Base-by-base conservation (phyloP, 1,284 basidiomycete genomes). In the Boletus semigastroideus region DNA sequence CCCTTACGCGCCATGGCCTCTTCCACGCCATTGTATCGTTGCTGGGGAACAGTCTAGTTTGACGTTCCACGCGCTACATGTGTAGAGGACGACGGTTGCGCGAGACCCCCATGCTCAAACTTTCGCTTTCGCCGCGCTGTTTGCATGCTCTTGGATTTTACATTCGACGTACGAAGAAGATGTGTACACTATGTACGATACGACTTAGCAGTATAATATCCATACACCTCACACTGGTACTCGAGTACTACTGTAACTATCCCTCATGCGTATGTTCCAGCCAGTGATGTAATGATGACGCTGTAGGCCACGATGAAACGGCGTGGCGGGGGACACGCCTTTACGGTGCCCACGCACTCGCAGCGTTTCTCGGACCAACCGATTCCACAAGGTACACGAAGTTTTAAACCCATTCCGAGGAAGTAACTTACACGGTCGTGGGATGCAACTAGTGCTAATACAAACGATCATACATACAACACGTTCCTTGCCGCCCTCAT, bases 171-270 rank as follows among this genome's bases (percentile, higher is more conserved):
- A 56, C 39, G 42, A 65, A 53, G 58, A 46, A 53, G 46, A 59
- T 37, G 44, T 65, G 64, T 70, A 65, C 57, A 46, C 44, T 45
- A 52, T 68, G 64, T 65, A 65, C 53, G 65, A 67, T 69, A 69
- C 57, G 59, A 53, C n/a, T 22, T 31, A 53, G 50, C 49, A 53
- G 56, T 58, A 66, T 66, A 64, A 66, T 66, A 53, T 62, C 51
- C 45, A 48, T 65, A 59, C 59, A 59, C 52, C 48, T 20, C 48
- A 62, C 51, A 41, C 19, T 31, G 30, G 31, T 33, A 33, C 31
- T 1, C 30, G 30, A 31, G 30, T 33, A n/a, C n/a, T n/a, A n/a
- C n/a, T n/a, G n/a, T n/a, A n/a, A n/a, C n/a, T n/a, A n/a, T n/a
- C n/a, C n/a, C n/a, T n/a, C n/a, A n/a, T 38, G 39, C 13, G 22